Conservation (phyloP, 2,329 filamentous ascomycete genomes). For the Alternaria gaisen region DNA sequence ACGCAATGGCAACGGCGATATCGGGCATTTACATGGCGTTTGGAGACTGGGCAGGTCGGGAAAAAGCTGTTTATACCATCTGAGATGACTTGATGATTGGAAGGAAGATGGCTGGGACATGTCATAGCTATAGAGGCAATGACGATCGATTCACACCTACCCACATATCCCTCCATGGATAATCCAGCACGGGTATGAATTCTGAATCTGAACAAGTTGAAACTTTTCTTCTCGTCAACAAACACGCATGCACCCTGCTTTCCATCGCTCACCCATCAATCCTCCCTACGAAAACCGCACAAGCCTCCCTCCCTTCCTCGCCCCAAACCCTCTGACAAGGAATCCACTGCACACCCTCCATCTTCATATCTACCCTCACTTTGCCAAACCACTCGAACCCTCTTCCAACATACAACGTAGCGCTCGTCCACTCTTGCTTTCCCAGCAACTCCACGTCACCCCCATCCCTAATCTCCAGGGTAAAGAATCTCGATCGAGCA, state of each 20-base stretch:
- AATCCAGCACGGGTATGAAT: not conserved
- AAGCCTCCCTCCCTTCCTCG: constrained; percentile 30
- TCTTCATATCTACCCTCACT: constrained; percentile 2
- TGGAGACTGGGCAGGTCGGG: constrained; percentile 12
- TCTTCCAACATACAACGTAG: constrained; percentile 34
- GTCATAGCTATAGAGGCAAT: constrained; percentile 12
- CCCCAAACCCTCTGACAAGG: constrained; percentile 48
- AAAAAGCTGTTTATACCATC: constrained; percentile 31
- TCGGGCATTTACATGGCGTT: constrained; percentile 34
- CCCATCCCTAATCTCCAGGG: constrained; percentile 21
- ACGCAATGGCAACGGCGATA: constrained; percentile 1
- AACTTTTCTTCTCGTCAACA: not conserved
- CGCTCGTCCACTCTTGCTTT: constrained; percentile 23
- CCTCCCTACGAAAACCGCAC: constrained; percentile 39
- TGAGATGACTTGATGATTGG: constrained; percentile 24
- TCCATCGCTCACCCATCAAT: constrained; percentile 19
- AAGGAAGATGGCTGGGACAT: constrained; percentile 13
- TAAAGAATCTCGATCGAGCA: constrained; percentile 20
- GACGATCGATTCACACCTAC: constrained; percentile 2
- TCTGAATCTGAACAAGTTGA: not conserved
- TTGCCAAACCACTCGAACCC: constrained; percentile 15
- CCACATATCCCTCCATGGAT: not conserved
- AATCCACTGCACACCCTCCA: constrained; percentile 38
- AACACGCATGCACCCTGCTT: not conserved
- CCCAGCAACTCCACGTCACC: constrained; percentile 10